These are phyloP conservation scores for Rhinocladiella mackenziei DNA, from an alignment of 2,329 filamentous ascomycete species.

Conservation along the genomic window DNA sequence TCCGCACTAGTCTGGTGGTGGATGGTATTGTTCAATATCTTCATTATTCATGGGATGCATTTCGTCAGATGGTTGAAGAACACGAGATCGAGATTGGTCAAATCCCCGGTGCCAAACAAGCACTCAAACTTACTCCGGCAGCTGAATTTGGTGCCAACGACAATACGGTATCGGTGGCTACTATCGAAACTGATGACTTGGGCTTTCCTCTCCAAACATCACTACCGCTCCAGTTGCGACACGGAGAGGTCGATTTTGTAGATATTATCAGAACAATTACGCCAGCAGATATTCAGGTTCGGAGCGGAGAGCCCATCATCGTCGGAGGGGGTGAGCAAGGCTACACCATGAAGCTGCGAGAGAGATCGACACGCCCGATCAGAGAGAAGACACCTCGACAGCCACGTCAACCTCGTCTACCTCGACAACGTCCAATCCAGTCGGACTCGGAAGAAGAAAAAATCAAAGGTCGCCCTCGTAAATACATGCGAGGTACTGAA, in stretches of 20 bases:
- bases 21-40: constrained; percentile 50
- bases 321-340: constrained; percentile 36
- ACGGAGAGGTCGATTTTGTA: constrained; percentile 43
- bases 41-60: constrained; percentile 53
- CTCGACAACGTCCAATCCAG: neutral
- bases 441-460: neutral
- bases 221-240: constrained; percentile 37
- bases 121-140: constrained; percentile 1
- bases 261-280: constrained; percentile 37
- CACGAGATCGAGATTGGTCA: constrained; percentile 34
- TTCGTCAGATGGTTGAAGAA: constrained; percentile 50
- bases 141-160: neutral
- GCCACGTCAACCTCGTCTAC: neutral
- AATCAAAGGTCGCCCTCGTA: constrained; percentile 27
- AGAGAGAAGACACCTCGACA: neutral
- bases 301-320: constrained; percentile 36
- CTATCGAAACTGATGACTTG: constrained; percentile 38
- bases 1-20: constrained; percentile 51
- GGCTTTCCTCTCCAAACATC: constrained; percentile 43
- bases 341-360: constrained; percentile 14
- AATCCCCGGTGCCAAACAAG: constrained; percentile 19
- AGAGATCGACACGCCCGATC: neutral
- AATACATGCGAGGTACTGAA: constrained; percentile 29
- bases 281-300: constrained; percentile 35
- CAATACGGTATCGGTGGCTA: no score